A percentile compares a stretch with the other conserved stretches of the same genome.
phyloP scores from a whole-genome alignment of 257 asterid species.

The Solanum arcanum region DNA sequence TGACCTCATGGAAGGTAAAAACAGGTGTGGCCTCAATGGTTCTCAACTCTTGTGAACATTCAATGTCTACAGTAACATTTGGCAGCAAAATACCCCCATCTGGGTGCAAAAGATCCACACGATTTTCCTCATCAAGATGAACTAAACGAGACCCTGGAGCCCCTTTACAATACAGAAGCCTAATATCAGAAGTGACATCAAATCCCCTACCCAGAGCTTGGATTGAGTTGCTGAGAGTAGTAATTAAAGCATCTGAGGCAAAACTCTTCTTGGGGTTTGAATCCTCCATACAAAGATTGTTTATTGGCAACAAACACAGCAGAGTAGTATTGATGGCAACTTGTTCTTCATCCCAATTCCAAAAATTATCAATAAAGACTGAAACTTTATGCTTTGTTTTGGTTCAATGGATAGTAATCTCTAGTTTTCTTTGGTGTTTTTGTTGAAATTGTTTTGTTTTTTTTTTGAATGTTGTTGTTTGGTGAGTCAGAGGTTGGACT shows the following conservation, averaged over 20 bases:
- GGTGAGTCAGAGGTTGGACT: slow-evolving; percentile 91
- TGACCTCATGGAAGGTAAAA: slow-evolving; percentile 74
- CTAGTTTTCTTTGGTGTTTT: not conserved
- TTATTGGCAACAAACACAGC: not conserved
- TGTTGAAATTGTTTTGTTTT: not conserved
- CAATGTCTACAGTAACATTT: slow-evolving; percentile 77
- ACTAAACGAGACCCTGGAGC: slow-evolving; percentile 76
- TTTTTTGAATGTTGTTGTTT: slow-evolving; percentile 2
- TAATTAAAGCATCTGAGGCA: slow-evolving; percentile 38
- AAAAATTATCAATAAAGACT: slow-evolving; percentile 4
- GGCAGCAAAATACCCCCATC: slow-evolving; percentile 50
- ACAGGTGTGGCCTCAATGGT: slow-evolving; percentile 55
- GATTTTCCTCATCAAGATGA: slow-evolving; percentile 49
- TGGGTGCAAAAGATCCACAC: slow-evolving; percentile 41
- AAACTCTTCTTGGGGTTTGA: not conserved
- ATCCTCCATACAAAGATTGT: not conserved
- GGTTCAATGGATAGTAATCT: not conserved
- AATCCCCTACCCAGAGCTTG: slow-evolving; percentile 98
- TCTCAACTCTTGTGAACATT: slow-evolving; percentile 30
- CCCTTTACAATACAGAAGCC: slow-evolving; percentile 92
- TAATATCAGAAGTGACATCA: slow-evolving; percentile 95
- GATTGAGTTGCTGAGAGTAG: slow-evolving; percentile 81
- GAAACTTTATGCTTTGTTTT: slow-evolving; percentile 4
- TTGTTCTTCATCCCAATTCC: slow-evolving; percentile 5
- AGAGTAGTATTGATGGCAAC: not conserved